Evolutionary conservation across 2,329 filamentous ascomycete species (phyloP).

Genomic region (Cercospora berteroae): DNA sequence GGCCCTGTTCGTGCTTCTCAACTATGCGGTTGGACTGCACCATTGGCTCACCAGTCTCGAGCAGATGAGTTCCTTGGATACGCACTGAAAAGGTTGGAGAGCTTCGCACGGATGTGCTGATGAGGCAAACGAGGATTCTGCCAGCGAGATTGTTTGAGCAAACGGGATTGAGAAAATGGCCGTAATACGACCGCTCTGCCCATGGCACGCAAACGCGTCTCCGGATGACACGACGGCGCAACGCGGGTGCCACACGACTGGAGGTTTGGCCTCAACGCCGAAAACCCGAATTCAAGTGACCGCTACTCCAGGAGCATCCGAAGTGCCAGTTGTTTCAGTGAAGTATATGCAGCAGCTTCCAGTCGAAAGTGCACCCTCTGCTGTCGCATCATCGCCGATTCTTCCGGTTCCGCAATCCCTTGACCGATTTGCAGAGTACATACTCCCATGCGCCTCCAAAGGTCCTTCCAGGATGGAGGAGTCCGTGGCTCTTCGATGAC

Average conservation of each 20-base stretch:
- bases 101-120: background rate
- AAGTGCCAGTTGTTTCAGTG: background rate
- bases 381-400: background rate
- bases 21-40: background rate
- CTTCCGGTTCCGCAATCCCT: background rate
- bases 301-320: background rate
- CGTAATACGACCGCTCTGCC: slow-evolving; percentile 3
- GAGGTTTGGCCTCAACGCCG: background rate
- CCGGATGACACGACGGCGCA: slow-evolving; percentile 1
- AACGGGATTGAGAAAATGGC: background rate
- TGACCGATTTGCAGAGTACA: background rate
- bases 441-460: background rate
- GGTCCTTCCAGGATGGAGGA: background rate
- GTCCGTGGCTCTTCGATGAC: background rate
- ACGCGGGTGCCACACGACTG: background rate
- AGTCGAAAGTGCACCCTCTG: background rate
- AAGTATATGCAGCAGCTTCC: background rate
- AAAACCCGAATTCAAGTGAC: background rate
- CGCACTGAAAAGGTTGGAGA: background rate
- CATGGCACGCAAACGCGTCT: slow-evolving; percentile 2
- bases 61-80: background rate
- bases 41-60: background rate
- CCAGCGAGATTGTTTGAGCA: background rate
- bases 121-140: background rate
- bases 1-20: background rate